Conservation (phyloP, 495 filamentous ascomycete genomes). For the Penicillium flavigenum region DNA sequence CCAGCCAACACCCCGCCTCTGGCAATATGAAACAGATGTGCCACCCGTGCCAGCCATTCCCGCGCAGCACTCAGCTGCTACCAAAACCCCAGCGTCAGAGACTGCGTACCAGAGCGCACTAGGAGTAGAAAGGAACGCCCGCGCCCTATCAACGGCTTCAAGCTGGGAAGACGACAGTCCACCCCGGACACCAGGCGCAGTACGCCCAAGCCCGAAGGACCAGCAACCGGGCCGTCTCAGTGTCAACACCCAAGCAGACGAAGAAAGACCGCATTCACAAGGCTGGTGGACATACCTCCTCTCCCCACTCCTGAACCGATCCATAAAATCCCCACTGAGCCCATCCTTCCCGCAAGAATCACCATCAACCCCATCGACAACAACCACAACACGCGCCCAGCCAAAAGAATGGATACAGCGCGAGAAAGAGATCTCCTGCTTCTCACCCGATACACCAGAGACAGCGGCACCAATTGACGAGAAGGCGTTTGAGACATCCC, state of each 20-base stretch:
- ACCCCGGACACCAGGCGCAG: constrained; percentile 20
- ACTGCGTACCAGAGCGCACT: constrained; percentile 34
- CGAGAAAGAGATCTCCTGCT: constrained; percentile 40
- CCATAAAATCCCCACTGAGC: constrained; percentile 35
- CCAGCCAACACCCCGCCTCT: constrained; percentile 47
- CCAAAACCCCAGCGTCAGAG: constrained; percentile 26
- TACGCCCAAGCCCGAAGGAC: constrained; percentile 18
- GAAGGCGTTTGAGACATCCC: constrained; percentile 17
- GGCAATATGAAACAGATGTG: constrained; percentile 31
- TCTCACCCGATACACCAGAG: constrained; percentile 36
- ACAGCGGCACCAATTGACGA: constrained; percentile 15
- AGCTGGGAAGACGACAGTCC: constrained; percentile 57
- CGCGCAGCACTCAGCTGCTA: constrained; percentile 30
- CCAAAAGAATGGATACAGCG: constrained; percentile 40
- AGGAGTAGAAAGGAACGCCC: constrained; percentile 19
- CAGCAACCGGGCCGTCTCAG: constrained; percentile 33
- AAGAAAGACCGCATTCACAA: constrained; percentile 59
- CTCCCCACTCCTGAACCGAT: constrained; percentile 64
- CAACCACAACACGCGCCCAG: constrained; percentile 20
- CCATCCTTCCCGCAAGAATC: constrained; percentile 34
- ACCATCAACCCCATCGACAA: constrained; percentile 29
- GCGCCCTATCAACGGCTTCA: constrained; percentile 51
- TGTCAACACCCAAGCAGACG: constrained; percentile 38
- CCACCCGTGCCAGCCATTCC: constrained; percentile 68
- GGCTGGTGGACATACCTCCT: constrained; percentile 90